Evolutionary conservation across 1,139 yeast species (phyloP), one percentile per base, ranked within the genome.

Genomic region (Hyphopichia wangnamkhiaoensis): DNA sequence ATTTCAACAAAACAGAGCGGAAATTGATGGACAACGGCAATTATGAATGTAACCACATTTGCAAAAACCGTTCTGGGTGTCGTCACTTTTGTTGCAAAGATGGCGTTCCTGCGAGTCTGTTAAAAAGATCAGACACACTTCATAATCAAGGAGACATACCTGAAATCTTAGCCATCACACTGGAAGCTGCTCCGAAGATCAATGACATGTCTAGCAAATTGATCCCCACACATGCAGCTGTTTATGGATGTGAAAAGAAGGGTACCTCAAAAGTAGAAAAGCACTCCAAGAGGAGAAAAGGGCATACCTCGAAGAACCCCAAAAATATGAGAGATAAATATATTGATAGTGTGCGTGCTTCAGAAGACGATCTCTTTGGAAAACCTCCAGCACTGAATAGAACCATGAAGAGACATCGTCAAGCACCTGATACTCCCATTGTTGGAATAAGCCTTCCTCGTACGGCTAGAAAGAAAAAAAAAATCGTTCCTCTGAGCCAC

Each of bases 81-180:
- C 61, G 76, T 8, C 77, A 72, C 47, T 36, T 65, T 5, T 72
- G 78, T 37, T 73, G 78, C 40, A 61, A 65, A 30, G 72, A 68
- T 33, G 77, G 77, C 1, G 52, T 71, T 28, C 53, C 54, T 3
- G 24, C 9, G 7, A 30, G 19, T 19, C 20, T 15, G 5, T 17
- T 16, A 10, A 28, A 16, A 28, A 28, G 31, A 10, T 5, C 4
- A 6, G 10, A 12, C 27, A 12, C 14, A 24, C 5, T n/a, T 12
- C 12, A n/a, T 14, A 24, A 24, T 24, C 9, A 21, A 7, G 10
- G 24, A 21, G 9, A 21, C n/a, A n/a, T n/a, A n/a, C n/a, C n/a
- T n/a, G n/a, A n/a, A n/a, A n/a, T n/a, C n/a, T n/a, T n/a, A n/a
- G n/a, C n/a, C n/a, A n/a, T n/a, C n/a, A n/a, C n/a, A n/a, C n/a